phyloP scores from a whole-genome alignment of 2,329 filamentous ascomycete species.

The Xylariaceae sp. region DNA sequence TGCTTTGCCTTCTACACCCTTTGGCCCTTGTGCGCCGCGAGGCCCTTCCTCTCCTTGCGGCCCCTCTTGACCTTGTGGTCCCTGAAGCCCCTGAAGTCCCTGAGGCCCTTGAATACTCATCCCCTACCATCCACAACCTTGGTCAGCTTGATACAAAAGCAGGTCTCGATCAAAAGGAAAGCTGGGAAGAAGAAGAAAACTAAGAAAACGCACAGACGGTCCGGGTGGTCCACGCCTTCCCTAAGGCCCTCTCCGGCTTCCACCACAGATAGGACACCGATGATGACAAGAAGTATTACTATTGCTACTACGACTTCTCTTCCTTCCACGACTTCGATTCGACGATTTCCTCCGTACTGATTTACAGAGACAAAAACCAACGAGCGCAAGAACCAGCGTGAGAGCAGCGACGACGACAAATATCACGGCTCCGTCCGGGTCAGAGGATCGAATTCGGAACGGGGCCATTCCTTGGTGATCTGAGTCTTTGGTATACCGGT shows the following conservation, averaged over 20 bases:
- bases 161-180: too few relatives aligned
- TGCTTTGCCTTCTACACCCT: not conserved
- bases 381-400: slow-evolving; percentile 14
- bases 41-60: not conserved
- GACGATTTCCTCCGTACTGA: slow-evolving; percentile 2
- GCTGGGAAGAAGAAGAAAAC: too few relatives aligned
- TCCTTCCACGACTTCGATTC: too few relatives aligned
- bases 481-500: too few relatives aligned
- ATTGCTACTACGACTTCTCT: too few relatives aligned
- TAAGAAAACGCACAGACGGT: too few relatives aligned
- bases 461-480: too few relatives aligned
- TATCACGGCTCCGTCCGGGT: slow-evolving; percentile 7
- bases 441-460: too few relatives aligned
- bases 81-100: slow-evolving; percentile 5
- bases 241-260: not conserved
- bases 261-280: too few relatives aligned
- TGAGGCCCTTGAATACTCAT: slow-evolving; percentile 8
- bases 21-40: slow-evolving; percentile 1
- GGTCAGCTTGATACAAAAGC: too few relatives aligned
- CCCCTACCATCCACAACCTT: too few relatives aligned
- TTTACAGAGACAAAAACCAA: slow-evolving; percentile 13
- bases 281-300: too few relatives aligned
- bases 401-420: slow-evolving; percentile 15
- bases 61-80: not conserved
- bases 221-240: slow-evolving; percentile 1